phyloP scores from a whole-genome alignment of 2,329 filamentous ascomycete species.

The Plectosphaerella sp. region DNA sequence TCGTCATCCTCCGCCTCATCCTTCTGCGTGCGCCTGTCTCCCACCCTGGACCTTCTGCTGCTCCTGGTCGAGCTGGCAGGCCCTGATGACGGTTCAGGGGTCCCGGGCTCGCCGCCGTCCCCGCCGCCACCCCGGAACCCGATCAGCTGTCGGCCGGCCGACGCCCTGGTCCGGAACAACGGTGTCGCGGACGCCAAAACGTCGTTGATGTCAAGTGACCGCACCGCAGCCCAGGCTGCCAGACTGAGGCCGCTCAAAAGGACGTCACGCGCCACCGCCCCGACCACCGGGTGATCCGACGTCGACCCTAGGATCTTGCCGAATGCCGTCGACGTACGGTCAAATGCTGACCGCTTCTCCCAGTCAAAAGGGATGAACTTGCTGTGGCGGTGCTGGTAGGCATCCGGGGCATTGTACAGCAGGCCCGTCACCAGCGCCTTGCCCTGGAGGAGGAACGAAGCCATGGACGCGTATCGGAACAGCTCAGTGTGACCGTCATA shows the following conservation, averaged over 20 bases:
- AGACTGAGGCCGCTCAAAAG: constrained; percentile 48
- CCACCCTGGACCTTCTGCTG: constrained; percentile 18
- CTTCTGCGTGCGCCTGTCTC: constrained; percentile 21
- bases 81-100: not conserved
- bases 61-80: not conserved
- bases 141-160: not conserved
- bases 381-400: constrained; percentile 44
- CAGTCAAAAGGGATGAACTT: constrained; percentile 39
- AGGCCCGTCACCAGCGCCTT: constrained; percentile 38
- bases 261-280: constrained; percentile 54
- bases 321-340: constrained; percentile 39
- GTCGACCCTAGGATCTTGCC: constrained; percentile 44
- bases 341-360: constrained; percentile 36
- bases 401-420: constrained; percentile 39
- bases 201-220: constrained; percentile 43
- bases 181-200: constrained; percentile 38
- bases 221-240: constrained; percentile 53
- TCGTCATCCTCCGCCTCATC: constrained; percentile 22
- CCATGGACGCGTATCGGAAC: constrained; percentile 41
- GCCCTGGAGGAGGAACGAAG: constrained; percentile 39
- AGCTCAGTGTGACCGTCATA: constrained; percentile 37
- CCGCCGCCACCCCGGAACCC: no score
- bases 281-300: constrained; percentile 53
- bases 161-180: constrained; percentile 14
- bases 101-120: no score